Percentiles rank a stretch among this genome's conserved stretches.
Evolutionary conservation across 78 protist species (phyloP).

Genomic region (Speleostelium caveatum): DNA sequence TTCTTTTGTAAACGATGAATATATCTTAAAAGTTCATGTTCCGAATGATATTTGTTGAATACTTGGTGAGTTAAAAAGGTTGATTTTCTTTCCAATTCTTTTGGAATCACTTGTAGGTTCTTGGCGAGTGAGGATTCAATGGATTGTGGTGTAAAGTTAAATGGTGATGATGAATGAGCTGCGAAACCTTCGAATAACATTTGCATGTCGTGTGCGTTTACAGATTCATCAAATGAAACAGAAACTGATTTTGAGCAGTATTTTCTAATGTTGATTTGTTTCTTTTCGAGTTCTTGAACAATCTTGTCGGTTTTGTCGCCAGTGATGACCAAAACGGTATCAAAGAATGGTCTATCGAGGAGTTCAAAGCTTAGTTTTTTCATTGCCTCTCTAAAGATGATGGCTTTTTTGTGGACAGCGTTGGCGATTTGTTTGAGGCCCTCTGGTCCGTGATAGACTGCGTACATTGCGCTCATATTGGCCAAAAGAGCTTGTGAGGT

Average conservation of each 20-base stretch:
- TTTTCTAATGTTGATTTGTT: conserved; percentile 87
- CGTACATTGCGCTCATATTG: conserved; percentile 96
- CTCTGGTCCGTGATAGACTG: conserved; percentile 98
- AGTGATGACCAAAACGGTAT: conserved; percentile 81
- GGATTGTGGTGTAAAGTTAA: conserved; percentile 15
- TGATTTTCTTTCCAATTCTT: conserved; percentile 24
- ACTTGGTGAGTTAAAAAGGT: conserved; percentile 88
- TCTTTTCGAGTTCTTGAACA: conserved; percentile 38
- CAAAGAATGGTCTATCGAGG: conserved; percentile 76
- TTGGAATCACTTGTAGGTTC: conserved; percentile 9
- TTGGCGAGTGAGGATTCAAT: not conserved
- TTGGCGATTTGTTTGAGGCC: conserved; percentile 94
- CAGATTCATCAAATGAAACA: conserved; percentile 92
- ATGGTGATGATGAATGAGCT: conserved; percentile 30
- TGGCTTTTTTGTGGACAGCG: conserved; percentile 84
- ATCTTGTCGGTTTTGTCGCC: conserved; percentile 10
- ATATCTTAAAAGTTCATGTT: conserved; percentile 95
- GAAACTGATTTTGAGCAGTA: conserved; percentile 74
- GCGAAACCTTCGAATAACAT: conserved; percentile 72
- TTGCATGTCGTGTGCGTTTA: conserved; percentile 47
- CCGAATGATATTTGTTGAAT: conserved; percentile 95
- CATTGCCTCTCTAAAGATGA: conserved; percentile 80
- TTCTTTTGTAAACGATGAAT: conserved; percentile 87
- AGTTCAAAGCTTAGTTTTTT: conserved; percentile 47
- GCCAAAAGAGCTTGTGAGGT: conserved; percentile 99